These are phyloP conservation scores for Globisporangium spiculum DNA, from an alignment of 352 stramenopile species.

Conservation along the genomic window DNA sequence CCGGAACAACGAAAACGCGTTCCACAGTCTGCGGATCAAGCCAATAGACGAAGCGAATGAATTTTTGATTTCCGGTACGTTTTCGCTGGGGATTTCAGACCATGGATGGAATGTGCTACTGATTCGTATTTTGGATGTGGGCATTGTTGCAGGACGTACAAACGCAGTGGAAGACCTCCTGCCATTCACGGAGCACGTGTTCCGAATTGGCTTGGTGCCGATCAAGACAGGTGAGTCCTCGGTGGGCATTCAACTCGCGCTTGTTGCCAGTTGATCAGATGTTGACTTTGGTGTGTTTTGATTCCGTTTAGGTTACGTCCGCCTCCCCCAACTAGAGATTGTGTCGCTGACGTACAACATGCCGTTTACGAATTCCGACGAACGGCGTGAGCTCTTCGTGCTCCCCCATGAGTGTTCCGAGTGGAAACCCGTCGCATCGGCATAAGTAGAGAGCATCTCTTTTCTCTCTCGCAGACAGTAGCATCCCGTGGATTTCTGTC, in stretches of 20 bases:
- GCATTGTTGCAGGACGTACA: constrained; percentile 41
- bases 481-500: not conserved
- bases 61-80: constrained; percentile 70
- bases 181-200: constrained; percentile 61
- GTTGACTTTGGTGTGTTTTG: constrained; percentile 16
- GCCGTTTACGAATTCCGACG: constrained; percentile 62
- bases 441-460: not conserved
- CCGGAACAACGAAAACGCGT: constrained; percentile 69
- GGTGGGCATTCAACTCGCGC: not conserved
- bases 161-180: constrained; percentile 74
- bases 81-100: not conserved
- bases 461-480: not conserved
- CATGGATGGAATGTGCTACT: not conserved
- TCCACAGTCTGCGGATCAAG: constrained; percentile 73
- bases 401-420: constrained; percentile 56
- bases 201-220: constrained; percentile 64
- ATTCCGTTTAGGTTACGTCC: constrained; percentile 47
- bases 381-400: constrained; percentile 75
- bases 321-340: constrained; percentile 73
- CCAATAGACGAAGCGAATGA: constrained; percentile 63
- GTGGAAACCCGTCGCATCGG: constrained; percentile 28
- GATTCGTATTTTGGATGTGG: not conserved
- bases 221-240: constrained; percentile 63
- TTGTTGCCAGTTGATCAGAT: not conserved
- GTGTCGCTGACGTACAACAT: constrained; percentile 67